Evolutionary conservation across 345 rosid species (phyloP), one percentile per base, ranked within the genome.

Genomic region (Eucalyptus globulus): DNA sequence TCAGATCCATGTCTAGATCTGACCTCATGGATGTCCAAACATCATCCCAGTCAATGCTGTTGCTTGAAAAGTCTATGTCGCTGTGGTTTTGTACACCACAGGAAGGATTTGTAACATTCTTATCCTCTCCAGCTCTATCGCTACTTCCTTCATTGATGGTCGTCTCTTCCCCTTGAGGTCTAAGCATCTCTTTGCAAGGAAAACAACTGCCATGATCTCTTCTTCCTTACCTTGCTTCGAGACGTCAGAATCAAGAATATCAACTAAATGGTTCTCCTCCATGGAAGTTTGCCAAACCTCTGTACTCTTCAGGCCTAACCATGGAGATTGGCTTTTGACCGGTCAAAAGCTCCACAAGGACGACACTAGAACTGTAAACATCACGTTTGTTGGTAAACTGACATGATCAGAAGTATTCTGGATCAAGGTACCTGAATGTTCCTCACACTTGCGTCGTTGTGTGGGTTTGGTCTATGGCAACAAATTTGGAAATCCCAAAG

Each of bases 321-420:
- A 65, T 45, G n/a, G 37, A 62, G 53, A 89, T 87, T 8, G 91
- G 89, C 87, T 58, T 88, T 22, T 87, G 72, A 12, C 89, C 88
- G 4, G 90, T 86, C 50, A 91, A 45, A 31, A 91, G 45, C 87
- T 91, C 91, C 9, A 58, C 89, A 22, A 91, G 54, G 27, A 91
- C 88, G 6, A 91, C 91, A 43, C 92, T 91, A 22, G 88, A 91
- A 85, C 92, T 91, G 54, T 89, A 89, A 29, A 91, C 90, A 24
- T 91, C 90, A n/a, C 91, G 89, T 87, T 89, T 91, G 40, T 91
- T 31, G 15, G 90, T 89, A 49, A 91, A 87, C 88, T 91, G 92
- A 88, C 89, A 62, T 8, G 88, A 86, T 53, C 88, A 85, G 89
- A 89, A 89, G 89, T 89, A 91, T 45, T 91, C 91, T 26, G 92